These are phyloP conservation scores for Asterionellopsis glacialis DNA, from an alignment of 108 stramenopile genomes.

Conservation along the genomic window DNA sequence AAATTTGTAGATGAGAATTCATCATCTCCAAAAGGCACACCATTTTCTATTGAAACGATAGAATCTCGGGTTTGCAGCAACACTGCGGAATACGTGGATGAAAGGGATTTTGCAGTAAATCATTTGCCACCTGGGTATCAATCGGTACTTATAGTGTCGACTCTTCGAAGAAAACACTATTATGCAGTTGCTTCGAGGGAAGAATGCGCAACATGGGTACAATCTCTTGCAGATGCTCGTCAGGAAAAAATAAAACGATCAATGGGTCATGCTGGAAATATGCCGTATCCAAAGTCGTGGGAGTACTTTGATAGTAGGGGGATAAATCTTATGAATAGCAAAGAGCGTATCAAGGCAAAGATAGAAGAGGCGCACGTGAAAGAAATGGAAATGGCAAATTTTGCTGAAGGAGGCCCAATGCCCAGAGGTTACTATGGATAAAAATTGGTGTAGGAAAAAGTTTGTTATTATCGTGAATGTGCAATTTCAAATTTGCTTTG, in stretches of 20 bases:
- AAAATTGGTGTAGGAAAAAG: background rate
- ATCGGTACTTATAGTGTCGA: slow-evolving; percentile 46
- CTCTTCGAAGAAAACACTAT: slow-evolving; percentile 55
- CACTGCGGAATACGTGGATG: slow-evolving; percentile 6
- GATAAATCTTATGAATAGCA: slow-evolving; percentile 38
- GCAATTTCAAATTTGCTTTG: no score
- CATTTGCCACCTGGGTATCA: slow-evolving; percentile 37
- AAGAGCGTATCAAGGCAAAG: slow-evolving; percentile 39
- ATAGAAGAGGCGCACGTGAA: slow-evolving; percentile 36
- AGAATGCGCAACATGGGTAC: slow-evolving; percentile 63
- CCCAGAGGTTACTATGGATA: slow-evolving; percentile 8
- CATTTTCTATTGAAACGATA: slow-evolving; percentile 42
- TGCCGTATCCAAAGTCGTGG: slow-evolving; percentile 68
- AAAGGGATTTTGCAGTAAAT: slow-evolving; percentile 4
- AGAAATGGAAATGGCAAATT: slow-evolving; percentile 62
- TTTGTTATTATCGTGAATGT: no score
- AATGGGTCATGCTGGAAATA: slow-evolving; percentile 68
- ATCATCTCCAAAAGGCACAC: slow-evolving; percentile 55
- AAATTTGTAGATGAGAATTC: slow-evolving; percentile 54
- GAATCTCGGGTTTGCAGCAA: slow-evolving; percentile 22
- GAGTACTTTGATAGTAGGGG: slow-evolving; percentile 62
- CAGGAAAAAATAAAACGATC: slow-evolving; percentile 59
- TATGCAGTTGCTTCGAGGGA: slow-evolving; percentile 58
- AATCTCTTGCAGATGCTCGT: slow-evolving; percentile 44
- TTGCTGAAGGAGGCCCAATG: slow-evolving; percentile 33